A percentile compares a stretch with the other conserved stretches of the same genome.
Conservation (phyloP, 73 alveolate species). For the Effrenium voratum region DNA sequence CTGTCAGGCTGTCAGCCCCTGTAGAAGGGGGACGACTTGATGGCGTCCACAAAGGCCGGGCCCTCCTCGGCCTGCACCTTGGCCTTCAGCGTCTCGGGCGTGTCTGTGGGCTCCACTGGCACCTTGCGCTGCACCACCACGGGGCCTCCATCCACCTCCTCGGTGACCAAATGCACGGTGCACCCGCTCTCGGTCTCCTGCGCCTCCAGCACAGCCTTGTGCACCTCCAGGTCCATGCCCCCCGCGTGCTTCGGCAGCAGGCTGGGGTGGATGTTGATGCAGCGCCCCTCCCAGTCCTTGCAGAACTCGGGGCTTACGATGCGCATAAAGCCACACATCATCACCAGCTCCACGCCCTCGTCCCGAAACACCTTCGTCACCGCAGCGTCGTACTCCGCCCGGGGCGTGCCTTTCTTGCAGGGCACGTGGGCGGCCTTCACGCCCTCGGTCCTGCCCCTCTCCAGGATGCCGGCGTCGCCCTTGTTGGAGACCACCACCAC, state of each 20-base stretch:
- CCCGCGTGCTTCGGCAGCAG: conserved; percentile 93
- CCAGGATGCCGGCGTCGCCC: conserved; percentile 89
- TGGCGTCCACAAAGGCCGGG: conserved; percentile 82
- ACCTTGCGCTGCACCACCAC: conserved; percentile 80
- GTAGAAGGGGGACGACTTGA: conserved; percentile 64
- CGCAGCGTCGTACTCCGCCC: conserved; percentile 80
- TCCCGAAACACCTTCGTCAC: conserved; percentile 75
- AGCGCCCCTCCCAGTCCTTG: conserved; percentile 87
- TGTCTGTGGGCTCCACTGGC: conserved; percentile 47
- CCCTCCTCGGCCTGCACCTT: conserved; percentile 93
- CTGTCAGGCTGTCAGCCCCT: background rate
- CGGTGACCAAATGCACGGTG: conserved; percentile 91
- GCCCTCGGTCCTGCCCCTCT: conserved; percentile 65
- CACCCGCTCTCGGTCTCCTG: conserved; percentile 86
- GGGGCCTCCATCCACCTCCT: conserved; percentile 91
- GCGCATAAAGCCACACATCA: conserved; percentile 93
- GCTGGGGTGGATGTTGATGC: conserved; percentile 92
- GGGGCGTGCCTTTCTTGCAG: conserved; percentile 87
- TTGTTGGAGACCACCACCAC: conserved; percentile 88
- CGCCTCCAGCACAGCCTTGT: conserved; percentile 83
- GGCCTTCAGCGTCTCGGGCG: conserved; percentile 87
- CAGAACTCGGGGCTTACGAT: conserved; percentile 93
- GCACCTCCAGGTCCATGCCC: conserved; percentile 90
- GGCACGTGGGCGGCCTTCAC: conserved; percentile 84
- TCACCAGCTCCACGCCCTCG: conserved; percentile 91